These are phyloP conservation scores for Xylaria sp. DNA, from an alignment of 2,329 filamentous ascomycete genomes.

Conservation along the genomic window DNA sequence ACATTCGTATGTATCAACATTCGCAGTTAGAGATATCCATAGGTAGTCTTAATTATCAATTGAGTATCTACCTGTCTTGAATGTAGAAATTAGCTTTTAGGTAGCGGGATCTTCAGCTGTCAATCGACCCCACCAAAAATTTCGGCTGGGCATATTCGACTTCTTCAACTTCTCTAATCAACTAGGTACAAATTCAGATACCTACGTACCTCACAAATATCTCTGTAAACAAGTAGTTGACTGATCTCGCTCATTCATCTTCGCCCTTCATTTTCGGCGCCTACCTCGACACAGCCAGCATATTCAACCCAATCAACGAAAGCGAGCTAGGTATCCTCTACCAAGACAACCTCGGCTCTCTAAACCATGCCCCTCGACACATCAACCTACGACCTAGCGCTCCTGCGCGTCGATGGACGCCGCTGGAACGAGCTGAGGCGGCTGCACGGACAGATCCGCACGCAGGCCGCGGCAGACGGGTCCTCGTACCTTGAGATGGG, in stretches of 20 bases:
- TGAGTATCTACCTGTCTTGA: too few species aligned
- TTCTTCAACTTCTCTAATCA: neutral
- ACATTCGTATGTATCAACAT: neutral
- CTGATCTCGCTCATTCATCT: neutral
- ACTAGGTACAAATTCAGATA: neutral
- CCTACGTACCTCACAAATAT: neutral
- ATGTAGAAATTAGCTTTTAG: too few species aligned
- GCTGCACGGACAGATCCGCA: slow-evolving; percentile 88
- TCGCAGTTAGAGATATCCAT: neutral
- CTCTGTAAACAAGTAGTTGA: neutral
- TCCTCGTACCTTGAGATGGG: slow-evolving; percentile 96
- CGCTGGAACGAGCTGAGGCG: slow-evolving; percentile 97
- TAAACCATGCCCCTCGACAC: slow-evolving; percentile 89
- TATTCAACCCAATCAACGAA: neutral
- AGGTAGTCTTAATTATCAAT: too few species aligned
- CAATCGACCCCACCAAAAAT: slow-evolving; percentile 32
- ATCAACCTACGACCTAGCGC: slow-evolving; percentile 87
- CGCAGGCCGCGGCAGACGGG: slow-evolving; percentile 91
- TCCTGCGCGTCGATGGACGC: slow-evolving; percentile 83
- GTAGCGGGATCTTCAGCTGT: slow-evolving; percentile 5
- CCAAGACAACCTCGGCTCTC: too few species aligned
- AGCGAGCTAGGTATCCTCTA: too few species aligned
- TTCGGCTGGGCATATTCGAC: neutral
- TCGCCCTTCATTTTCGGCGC: neutral
- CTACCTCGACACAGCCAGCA: neutral